phyloP scores from a whole-genome alignment of 83 land plant species.

The Picea abies region DNA sequence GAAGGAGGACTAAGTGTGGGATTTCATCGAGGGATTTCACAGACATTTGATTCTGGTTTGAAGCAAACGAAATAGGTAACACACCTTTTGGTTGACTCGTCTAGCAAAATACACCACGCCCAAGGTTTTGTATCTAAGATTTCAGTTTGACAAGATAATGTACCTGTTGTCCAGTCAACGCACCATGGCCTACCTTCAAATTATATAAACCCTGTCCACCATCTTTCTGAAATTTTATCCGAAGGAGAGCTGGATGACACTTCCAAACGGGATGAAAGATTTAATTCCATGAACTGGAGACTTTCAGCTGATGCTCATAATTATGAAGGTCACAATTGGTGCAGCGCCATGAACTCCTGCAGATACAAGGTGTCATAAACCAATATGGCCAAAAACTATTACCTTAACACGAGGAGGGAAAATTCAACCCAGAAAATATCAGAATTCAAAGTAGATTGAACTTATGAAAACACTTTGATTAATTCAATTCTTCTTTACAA shows the following conservation, averaged over 20 bases:
- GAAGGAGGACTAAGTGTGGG: not conserved
- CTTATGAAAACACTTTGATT: too few species aligned
- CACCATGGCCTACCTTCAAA: not conserved
- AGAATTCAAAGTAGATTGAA: too few species aligned
- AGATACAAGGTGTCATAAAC: too few species aligned
- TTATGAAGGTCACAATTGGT: not conserved
- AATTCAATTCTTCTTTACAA: too few species aligned
- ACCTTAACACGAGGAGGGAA: too few species aligned
- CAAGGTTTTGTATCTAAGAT: not conserved
- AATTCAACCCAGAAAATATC: too few species aligned
- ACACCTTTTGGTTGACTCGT: not conserved
- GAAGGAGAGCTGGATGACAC: not conserved
- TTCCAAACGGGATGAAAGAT: not conserved
- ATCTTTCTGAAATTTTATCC: not conserved
- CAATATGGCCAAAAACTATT: too few species aligned
- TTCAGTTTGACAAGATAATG: conserved; percentile 6
- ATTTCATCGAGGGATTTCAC: not conserved
- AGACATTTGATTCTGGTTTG: not conserved
- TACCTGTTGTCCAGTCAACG: not conserved
- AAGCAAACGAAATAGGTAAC: conserved; percentile 1
- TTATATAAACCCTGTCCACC: not conserved
- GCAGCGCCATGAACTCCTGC: too few species aligned
- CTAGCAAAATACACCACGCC: not conserved
- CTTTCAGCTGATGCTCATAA: conserved; percentile 3
- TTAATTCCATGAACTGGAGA: not conserved